Evolutionary conservation across 2,329 filamentous ascomycete species (phyloP).

Genomic region (Microdochium nivale): DNA sequence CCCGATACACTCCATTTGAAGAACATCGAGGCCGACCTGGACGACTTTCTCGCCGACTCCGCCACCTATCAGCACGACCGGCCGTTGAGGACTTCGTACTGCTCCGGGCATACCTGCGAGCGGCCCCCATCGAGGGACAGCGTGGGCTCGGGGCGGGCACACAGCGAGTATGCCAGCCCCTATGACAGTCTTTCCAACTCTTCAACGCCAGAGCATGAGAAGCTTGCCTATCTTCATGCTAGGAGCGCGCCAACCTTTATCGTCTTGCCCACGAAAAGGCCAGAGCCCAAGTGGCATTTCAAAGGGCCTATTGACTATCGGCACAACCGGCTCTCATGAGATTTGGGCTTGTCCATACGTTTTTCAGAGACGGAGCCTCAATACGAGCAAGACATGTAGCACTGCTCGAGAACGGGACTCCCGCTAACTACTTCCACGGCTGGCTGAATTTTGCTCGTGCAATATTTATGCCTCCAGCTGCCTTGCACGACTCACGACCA

Average conservation of each 20-base stretch:
- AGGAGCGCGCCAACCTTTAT: neutral
- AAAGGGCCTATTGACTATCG: neutral
- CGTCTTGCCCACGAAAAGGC: neutral
- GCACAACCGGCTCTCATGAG: neutral
- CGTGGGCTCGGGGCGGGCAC: neutral
- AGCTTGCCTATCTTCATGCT: neutral
- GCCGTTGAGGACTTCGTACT: neutral
- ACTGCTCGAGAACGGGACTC: no score
- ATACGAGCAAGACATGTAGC: neutral
- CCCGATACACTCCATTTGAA: slow-evolving; percentile 43
- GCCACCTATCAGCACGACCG: neutral
- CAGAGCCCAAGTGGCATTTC: neutral
- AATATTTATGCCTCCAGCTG: no score
- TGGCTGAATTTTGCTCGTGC: no score
- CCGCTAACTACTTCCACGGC: no score
- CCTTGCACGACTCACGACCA: no score
- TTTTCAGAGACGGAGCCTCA: neutral
- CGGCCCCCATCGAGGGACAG: neutral
- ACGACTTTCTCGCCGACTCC: slow-evolving; percentile 32
- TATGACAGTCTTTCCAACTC: neutral
- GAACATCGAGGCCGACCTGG: slow-evolving; percentile 54
- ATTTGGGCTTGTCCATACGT: neutral
- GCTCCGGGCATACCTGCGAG: neutral
- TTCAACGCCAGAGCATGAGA: neutral
- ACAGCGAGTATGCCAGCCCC: neutral